Evolutionary conservation across 331 rosid species (phyloP).

Genomic region (Phaseolus coccineus): DNA sequence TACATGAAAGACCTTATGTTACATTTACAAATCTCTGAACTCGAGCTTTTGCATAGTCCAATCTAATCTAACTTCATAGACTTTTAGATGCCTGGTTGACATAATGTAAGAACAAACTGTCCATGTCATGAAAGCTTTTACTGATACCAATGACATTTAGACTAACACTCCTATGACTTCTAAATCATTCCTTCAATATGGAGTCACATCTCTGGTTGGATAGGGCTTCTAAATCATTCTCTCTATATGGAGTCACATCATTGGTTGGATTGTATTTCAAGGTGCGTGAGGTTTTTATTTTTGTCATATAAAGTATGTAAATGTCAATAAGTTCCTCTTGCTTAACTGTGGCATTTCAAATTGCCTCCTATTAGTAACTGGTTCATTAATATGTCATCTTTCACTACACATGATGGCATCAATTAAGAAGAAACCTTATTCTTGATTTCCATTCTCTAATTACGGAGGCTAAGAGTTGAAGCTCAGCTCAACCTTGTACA

Average conservation of each 20-base stretch:
- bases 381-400: background rate
- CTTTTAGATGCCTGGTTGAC: background rate
- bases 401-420: background rate
- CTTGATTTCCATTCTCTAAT: background rate
- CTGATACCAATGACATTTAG: slow-evolving; percentile 13
- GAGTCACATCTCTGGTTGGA: slow-evolving; percentile 18
- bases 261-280: slow-evolving; percentile 22
- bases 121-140: background rate
- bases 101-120: background rate
- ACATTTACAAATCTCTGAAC: slow-evolving; percentile 1
- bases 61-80: slow-evolving; percentile 12
- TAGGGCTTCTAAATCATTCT: background rate
- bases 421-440: slow-evolving; percentile 15
- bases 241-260: background rate
- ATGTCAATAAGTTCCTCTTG: background rate
- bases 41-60: background rate
- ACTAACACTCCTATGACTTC: background rate
- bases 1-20: background rate
- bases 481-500: background rate
- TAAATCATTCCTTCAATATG: background rate
- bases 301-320: background rate
- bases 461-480: background rate
- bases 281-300: background rate
- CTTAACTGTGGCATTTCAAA: background rate
- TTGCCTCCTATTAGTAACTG: background rate